Conservation (phyloP, 2,329 filamentous ascomycete species). For the Nemania sp. region DNA sequence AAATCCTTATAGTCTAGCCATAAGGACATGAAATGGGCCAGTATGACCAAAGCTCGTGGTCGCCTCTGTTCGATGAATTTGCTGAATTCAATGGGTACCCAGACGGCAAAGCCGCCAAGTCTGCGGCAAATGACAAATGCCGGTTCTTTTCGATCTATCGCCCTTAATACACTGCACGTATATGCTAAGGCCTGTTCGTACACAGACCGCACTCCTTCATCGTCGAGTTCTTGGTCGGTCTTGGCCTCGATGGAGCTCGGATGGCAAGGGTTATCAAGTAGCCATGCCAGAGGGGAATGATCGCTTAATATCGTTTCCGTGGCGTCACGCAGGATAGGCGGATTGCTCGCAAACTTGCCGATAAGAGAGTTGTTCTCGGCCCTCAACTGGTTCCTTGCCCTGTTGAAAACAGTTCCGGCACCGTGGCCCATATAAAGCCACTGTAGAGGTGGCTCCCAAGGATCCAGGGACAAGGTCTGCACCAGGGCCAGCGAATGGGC, state of each 20-base stretch:
- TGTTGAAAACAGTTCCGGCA: conserved; percentile 40
- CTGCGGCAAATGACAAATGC: conserved; percentile 40
- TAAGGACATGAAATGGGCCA: conserved; percentile 46
- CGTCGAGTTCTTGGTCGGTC: conserved; percentile 39
- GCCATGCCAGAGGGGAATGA: conserved; percentile 40
- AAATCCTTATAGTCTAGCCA: conserved; percentile 42
- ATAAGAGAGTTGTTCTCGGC: conserved; percentile 31
- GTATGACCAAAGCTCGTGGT: conserved; percentile 42
- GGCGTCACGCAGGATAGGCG: conserved; percentile 38
- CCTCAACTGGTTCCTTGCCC: conserved; percentile 32
- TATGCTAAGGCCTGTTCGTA: conserved; percentile 43
- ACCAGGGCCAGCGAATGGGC: conserved; percentile 44
- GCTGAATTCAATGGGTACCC: conserved; percentile 41
- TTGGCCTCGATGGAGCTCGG: conserved; percentile 30
- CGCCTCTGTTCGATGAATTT: conserved; percentile 41
- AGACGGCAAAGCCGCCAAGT: conserved; percentile 43
- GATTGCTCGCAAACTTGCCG: conserved; percentile 34
- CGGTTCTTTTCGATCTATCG: conserved; percentile 37
- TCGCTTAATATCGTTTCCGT: conserved; percentile 38
- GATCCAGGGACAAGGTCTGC: conserved; percentile 42
- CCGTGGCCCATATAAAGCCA: conserved; percentile 44
- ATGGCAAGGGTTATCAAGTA: conserved; percentile 40
- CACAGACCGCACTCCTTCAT: conserved; percentile 32
- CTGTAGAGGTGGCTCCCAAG: conserved; percentile 45
- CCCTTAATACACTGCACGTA: conserved; percentile 40